These are phyloP conservation scores for Orbilia blumenaviensis DNA, from an alignment of 2,329 filamentous ascomycete species.

Conservation along the genomic window DNA sequence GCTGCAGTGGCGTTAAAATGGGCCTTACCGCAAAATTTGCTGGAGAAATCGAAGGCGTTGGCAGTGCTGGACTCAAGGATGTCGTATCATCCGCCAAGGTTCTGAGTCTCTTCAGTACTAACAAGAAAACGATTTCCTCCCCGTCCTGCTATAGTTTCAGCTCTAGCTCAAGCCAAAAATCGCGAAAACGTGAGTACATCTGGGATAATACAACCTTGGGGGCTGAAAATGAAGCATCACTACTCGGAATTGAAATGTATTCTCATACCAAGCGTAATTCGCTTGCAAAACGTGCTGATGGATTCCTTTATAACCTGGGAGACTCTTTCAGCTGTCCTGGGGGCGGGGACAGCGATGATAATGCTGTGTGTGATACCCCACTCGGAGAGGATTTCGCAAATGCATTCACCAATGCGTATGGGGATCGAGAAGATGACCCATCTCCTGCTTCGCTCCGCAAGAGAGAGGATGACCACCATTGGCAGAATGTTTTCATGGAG, in stretches of 20 bases:
- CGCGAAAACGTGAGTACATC: conserved; percentile 38
- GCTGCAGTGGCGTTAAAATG: conserved; percentile 36
- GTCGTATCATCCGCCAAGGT: conserved; percentile 25
- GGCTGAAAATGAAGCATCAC: conserved; percentile 32
- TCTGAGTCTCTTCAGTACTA: conserved; percentile 34
- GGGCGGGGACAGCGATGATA: conserved; percentile 1
- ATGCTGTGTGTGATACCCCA: conserved; percentile 10
- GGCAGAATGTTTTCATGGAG: conserved; percentile 23
- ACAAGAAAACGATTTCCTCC: conserved; percentile 10
- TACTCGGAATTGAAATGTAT: conserved; percentile 23
- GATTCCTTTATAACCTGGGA: conserved; percentile 23
- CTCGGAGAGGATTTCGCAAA: conserved; percentile 28
- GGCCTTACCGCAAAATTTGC: conserved; percentile 26
- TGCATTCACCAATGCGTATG: conserved; percentile 22
- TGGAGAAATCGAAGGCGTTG: conserved; percentile 34
- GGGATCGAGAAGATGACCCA: conserved; percentile 32
- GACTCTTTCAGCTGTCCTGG: conserved; percentile 23
- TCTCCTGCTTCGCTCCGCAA: conserved; percentile 1
- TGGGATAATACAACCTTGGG: conserved; percentile 46
- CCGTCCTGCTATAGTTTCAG: conserved; percentile 18
- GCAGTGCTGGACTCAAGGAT: conserved; percentile 28
- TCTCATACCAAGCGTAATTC: conserved; percentile 33
- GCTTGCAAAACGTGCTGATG: conserved; percentile 32
- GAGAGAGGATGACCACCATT: conserved; percentile 23
- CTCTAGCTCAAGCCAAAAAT: conserved; percentile 26